Conservation (phyloP, 179 eudicot species). For the Vitellaria paradoxa region DNA sequence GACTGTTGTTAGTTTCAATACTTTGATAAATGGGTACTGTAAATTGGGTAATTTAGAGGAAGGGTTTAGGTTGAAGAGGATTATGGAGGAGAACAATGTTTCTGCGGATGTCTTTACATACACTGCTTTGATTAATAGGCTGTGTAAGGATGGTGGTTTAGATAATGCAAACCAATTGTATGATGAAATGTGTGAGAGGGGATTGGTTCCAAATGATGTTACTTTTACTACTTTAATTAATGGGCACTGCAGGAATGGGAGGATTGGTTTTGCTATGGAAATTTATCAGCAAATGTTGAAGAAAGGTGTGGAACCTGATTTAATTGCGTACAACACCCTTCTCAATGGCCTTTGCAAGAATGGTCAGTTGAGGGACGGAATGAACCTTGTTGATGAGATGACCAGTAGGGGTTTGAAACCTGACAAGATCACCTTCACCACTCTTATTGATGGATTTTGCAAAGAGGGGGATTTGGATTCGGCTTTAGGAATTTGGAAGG, state of each 20-base stretch:
- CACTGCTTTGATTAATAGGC: constrained; percentile 49
- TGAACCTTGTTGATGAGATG: constrained; percentile 46
- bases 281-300: constrained; percentile 49
- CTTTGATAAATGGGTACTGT: constrained; percentile 65
- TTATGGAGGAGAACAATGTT: constrained; percentile 46
- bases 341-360: constrained; percentile 58
- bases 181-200: constrained; percentile 51
- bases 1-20: constrained; percentile 66
- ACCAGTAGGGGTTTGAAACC: constrained; percentile 46
- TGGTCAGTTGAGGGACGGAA: constrained; percentile 44
- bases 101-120: constrained; percentile 60
- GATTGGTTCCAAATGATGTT: constrained; percentile 59
- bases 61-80: constrained; percentile 50
- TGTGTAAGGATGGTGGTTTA: constrained; percentile 50
- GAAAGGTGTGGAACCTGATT: constrained; percentile 54
- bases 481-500: constrained; percentile 43
- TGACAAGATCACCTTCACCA: constrained; percentile 73
- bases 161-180: constrained; percentile 51
- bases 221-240: constrained; percentile 60
- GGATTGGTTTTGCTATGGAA: constrained; percentile 40
- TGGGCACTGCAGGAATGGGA: constrained; percentile 57
- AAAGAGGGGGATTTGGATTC: constrained; percentile 64
- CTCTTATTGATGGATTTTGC: constrained; percentile 66
- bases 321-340: constrained; percentile 61
- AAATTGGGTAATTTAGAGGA: constrained; percentile 42